These are phyloP conservation scores for Naumovozyma dairenensis DNA, from an alignment of 805 yeast species.

Conservation along the genomic window DNA sequence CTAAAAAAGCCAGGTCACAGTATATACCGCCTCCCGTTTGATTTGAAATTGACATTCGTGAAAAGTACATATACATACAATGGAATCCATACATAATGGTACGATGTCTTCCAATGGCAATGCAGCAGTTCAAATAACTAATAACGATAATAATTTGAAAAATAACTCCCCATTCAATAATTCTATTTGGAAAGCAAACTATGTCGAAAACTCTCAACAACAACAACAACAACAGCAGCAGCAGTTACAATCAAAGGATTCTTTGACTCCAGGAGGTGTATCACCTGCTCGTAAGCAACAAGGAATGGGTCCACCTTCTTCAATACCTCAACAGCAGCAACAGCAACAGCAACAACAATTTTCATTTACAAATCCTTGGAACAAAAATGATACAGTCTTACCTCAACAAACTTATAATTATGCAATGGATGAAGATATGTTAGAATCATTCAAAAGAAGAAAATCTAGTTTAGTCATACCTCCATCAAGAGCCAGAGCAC, in stretches of 20 bases:
- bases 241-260: background rate
- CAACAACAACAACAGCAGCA: conserved; percentile 2
- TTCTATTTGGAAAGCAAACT: conserved; percentile 13
- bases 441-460: conserved; percentile 17
- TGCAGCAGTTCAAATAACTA: too few species aligned
- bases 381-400: conserved; percentile 1
- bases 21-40: too few species aligned
- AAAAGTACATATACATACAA: too few species aligned
- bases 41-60: too few species aligned
- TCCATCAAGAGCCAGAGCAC: conserved; percentile 38
- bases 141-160: background rate
- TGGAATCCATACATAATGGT: too few species aligned
- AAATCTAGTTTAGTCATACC: conserved; percentile 32
- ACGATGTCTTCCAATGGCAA: too few species aligned
- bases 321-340: background rate
- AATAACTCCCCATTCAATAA: background rate
- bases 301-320: too few species aligned
- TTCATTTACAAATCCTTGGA: conserved; percentile 13
- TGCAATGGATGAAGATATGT: background rate
- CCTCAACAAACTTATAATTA: background rate
- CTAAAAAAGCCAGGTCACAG: too few species aligned
- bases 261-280: too few species aligned
- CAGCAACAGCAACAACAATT: background rate
- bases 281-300: too few species aligned
- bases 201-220: conserved; percentile 4